A percentile compares a stretch with the other conserved stretches of the same genome.
Conservation (phyloP, 352 stramenopile species). For the Pythium phragmitis region DNA sequence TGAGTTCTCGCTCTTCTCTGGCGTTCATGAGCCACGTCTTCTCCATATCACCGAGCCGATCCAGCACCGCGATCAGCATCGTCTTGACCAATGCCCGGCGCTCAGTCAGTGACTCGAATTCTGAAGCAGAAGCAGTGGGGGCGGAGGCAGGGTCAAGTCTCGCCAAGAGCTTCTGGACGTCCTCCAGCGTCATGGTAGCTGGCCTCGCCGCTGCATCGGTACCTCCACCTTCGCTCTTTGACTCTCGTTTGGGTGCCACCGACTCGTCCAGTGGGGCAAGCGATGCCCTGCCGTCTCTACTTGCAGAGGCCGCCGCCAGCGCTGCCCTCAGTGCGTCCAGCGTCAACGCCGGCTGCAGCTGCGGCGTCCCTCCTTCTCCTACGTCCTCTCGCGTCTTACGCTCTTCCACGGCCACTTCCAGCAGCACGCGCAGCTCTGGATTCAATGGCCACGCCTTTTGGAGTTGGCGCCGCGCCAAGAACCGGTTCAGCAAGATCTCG, state of each 20-base stretch:
- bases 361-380: neutral
- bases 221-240: neutral
- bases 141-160: neutral
- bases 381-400: slow-evolving; percentile 5
- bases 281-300: neutral
- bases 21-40: slow-evolving; percentile 14
- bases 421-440: slow-evolving; percentile 4
- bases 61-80: slow-evolving; percentile 9
- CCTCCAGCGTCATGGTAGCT: neutral
- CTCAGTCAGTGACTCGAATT: neutral
- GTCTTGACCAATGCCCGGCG: slow-evolving; percentile 13
- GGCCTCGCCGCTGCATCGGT: neutral
- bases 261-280: neutral
- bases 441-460: neutral
- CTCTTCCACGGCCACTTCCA: slow-evolving; percentile 2
- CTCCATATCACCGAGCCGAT: slow-evolving; percentile 10
- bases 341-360: neutral
- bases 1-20: slow-evolving; percentile 10
- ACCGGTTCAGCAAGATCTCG: slow-evolving; percentile 13
- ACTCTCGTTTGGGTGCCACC: neutral
- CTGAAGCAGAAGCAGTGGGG: neutral
- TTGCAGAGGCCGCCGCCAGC: neutral
- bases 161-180: neutral
- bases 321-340: neutral
- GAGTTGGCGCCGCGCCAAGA: slow-evolving; percentile 6